Evolutionary conservation across 768 basidiomycete species (phyloP).

Genomic region (Suillus clintonianus): DNA sequence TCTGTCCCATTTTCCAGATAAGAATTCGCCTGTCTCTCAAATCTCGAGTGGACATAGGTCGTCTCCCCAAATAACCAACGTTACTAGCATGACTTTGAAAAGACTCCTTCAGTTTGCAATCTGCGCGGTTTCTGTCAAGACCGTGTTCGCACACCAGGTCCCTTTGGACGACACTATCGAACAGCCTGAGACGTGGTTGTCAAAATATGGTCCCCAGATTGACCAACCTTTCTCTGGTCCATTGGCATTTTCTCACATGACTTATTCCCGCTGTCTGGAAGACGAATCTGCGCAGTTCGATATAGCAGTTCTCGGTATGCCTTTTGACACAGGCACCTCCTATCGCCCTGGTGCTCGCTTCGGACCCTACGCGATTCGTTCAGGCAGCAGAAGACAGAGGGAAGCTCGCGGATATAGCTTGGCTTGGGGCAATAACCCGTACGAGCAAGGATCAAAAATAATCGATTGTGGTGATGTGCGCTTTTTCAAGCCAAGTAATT

Average conservation of each 20-base stretch:
- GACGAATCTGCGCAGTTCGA: conserved; percentile 57
- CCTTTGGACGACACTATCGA: conserved; percentile 8
- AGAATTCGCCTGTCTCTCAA: not conserved
- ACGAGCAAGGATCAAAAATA: conserved; percentile 53
- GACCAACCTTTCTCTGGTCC: conserved; percentile 82
- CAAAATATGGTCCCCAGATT: conserved; percentile 73
- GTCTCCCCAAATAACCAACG: not conserved
- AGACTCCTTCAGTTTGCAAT: not conserved
- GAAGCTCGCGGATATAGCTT: conserved; percentile 64
- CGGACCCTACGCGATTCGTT: conserved; percentile 83
- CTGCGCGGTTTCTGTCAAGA: not conserved
- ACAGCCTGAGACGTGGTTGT: conserved; percentile 51
- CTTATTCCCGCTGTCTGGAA: conserved; percentile 72
- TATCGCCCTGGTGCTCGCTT: conserved; percentile 76
- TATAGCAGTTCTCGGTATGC: conserved; percentile 80
- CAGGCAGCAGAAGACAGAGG: conserved; percentile 70
- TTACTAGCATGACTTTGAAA: not conserved
- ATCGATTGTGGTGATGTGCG: conserved; percentile 84
- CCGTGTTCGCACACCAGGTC: conserved; percentile 2
- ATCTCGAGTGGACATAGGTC: not conserved
- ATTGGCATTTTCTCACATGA: conserved; percentile 80
- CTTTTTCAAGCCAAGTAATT: not conserved
- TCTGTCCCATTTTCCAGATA: not conserved
- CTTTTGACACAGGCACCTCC: conserved; percentile 69
- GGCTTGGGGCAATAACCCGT: conserved; percentile 74